These are phyloP conservation scores for Rhizomucor pusillus DNA, from an alignment of 371 early-diverging fungal genomes.

Conservation along the genomic window DNA sequence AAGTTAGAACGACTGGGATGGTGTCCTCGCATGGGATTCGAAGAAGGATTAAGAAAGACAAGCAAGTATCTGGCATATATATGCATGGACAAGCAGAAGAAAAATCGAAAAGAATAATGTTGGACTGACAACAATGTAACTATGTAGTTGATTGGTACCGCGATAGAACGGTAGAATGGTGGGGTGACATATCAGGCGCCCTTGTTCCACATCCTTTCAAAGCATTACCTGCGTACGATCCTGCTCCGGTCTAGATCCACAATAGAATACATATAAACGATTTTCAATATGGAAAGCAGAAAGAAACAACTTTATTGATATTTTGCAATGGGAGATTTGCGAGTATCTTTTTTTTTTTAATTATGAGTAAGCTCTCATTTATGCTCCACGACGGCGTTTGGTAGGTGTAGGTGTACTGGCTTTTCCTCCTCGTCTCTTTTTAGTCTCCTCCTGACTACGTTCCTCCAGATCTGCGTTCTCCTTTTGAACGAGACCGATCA, in stretches of 20 bases:
- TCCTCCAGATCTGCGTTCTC: conserved; percentile 56
- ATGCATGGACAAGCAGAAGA: too few relatives aligned
- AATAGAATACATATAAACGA: too few relatives aligned
- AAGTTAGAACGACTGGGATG: conserved; percentile 74
- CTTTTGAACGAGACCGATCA: conserved; percentile 65
- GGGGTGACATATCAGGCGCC: conserved; percentile 58
- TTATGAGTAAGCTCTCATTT: too few relatives aligned
- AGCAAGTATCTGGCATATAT: conserved; percentile 57
- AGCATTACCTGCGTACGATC: conserved; percentile 35
- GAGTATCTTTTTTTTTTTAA: too few relatives aligned
- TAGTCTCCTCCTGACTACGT: conserved; percentile 28
- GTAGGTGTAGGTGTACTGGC: conserved; percentile 14
- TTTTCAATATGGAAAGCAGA: too few relatives aligned
- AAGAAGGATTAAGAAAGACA: conserved; percentile 68
- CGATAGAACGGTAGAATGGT: conserved; percentile 55
- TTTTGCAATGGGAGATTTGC: too few relatives aligned
- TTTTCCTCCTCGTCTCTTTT: conserved; percentile 14
- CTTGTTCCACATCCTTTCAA: conserved; percentile 57
- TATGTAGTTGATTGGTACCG: conserved; percentile 63
- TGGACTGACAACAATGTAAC: too few relatives aligned
- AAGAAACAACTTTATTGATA: too few relatives aligned
- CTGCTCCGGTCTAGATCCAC: too few relatives aligned
- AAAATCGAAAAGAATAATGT: too few relatives aligned
- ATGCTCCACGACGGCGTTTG: conserved; percentile 14
- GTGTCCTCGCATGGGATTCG: conserved; percentile 64